These are phyloP conservation scores for Sporisorium iseilematis-ciliati DNA, from an alignment of 1,284 basidiomycete species.

Conservation along the genomic window DNA sequence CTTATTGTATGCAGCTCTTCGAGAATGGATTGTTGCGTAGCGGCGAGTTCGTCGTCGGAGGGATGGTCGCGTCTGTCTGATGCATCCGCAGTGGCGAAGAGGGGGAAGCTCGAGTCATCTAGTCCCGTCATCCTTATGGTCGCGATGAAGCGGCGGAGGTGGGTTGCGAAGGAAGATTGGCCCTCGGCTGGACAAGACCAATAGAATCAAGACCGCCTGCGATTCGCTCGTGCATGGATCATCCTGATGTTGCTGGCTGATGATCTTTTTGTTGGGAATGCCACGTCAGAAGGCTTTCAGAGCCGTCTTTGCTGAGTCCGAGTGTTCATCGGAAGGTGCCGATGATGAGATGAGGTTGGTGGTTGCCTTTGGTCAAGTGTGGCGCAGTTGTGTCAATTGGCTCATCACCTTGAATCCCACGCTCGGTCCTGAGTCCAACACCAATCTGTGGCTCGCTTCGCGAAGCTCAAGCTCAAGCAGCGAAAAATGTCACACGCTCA, in stretches of 20 bases:
- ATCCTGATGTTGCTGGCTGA: background rate
- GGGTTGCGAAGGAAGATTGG: background rate
- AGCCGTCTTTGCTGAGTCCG: background rate
- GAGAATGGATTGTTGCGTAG: slow-evolving; percentile 45
- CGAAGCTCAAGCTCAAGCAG: background rate
- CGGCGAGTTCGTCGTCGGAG: slow-evolving; percentile 33
- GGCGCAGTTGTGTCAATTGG: slow-evolving; percentile 8
- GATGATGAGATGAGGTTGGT: slow-evolving; percentile 4
- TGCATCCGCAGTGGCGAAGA: slow-evolving; percentile 9
- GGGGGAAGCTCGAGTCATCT: background rate
- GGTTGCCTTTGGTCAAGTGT: slow-evolving; percentile 1
- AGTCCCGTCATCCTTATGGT: background rate
- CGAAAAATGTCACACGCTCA: slow-evolving; percentile 16
- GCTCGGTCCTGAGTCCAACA: slow-evolving; percentile 23
- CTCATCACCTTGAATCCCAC: slow-evolving; percentile 7
- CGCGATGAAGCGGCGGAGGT: background rate
- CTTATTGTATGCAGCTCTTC: slow-evolving; percentile 49
- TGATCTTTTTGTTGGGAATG: background rate
- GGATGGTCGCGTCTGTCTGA: background rate
- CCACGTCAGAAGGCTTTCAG: slow-evolving; percentile 1
- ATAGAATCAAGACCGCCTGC: background rate
- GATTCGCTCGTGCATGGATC: background rate
- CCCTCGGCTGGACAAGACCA: background rate
- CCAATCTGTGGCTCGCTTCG: slow-evolving; percentile 6
- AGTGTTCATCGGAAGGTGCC: slow-evolving; percentile 7